Evolutionary conservation across 768 basidiomycete genomes (phyloP), one percentile per base, ranked within the genome.

Genomic region (Tylopilus sp.): DNA sequence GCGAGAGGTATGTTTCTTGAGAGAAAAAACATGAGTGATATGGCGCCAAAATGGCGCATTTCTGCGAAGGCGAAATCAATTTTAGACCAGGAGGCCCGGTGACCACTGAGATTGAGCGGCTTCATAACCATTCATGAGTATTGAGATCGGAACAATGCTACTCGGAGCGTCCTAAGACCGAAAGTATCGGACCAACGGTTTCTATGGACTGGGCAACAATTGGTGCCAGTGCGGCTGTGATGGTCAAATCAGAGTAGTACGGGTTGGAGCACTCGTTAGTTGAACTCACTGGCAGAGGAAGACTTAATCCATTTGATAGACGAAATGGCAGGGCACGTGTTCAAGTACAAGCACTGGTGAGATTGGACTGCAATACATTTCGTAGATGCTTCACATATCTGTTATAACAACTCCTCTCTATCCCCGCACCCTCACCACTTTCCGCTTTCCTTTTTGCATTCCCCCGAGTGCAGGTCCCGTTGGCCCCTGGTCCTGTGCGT

Each of bases 341-440:
- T n/a, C n/a, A n/a, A n/a, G n/a, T n/a, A n/a, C n/a, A n/a, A n/a
- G n/a, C n/a, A n/a, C n/a, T n/a, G n/a, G n/a, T n/a, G n/a, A 26
- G 25, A 26, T 26, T 26, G 26, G 26, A 26, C 51, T 51, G 43
- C 36, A 44, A 55, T 65, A 62, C 60, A 64, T 31, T n/a, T 50
- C 28, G 53, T 52, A 62, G 31, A 53, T 52, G n/a, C 59, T 55
- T 52, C 50, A 40, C 33, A 57, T 35, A 44, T 42, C 36, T 40
- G 54, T 48, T 40, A 53, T 46, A 31, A 40, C 44, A 35, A 6
- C 35, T 41, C 31, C 23, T 18, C 26, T 58, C 20, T 56, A 85
- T 41, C 80, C 83, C 55, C 86, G 77, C 12, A 91, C 86, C 56
- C 88, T 74, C 17, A 91, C 79, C 7, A 91, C 86, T 66, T 88